Evolutionary conservation across 2,329 filamentous ascomycete genomes (phyloP).

Genomic region (Alternaria viburni): DNA sequence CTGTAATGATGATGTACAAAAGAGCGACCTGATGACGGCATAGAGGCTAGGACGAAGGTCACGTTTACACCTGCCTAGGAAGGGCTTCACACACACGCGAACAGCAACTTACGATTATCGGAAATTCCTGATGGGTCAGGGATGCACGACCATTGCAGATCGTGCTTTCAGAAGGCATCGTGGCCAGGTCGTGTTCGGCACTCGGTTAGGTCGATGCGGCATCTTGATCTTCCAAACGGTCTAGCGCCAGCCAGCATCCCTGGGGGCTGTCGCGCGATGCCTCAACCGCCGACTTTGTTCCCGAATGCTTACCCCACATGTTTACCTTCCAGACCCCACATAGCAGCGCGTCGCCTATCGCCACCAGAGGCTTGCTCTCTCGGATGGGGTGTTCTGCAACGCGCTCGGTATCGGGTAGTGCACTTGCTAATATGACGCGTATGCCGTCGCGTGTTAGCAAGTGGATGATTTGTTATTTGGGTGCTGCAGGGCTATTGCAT

Average conservation of each 20-base stretch:
- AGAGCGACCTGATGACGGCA: neutral
- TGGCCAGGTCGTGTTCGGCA: constrained; percentile 1
- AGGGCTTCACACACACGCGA: neutral
- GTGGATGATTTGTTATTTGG: neutral
- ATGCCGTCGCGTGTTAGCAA: neutral
- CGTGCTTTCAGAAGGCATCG: neutral
- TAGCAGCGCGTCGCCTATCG: neutral
- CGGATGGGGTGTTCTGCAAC: neutral
- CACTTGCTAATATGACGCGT: neutral
- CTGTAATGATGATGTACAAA: neutral
- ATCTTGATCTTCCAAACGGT: neutral
- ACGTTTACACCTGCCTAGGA: neutral
- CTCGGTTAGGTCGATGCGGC: neutral
- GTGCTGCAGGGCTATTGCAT: neutral
- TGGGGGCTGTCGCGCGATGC: neutral
- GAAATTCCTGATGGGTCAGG: neutral
- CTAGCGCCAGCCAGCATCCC: neutral
- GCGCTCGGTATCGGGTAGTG: neutral
- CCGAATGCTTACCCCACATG: constrained; percentile 3
- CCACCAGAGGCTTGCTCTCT: neutral
- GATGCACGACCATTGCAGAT: neutral
- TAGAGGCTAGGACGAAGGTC: neutral
- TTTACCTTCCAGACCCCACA: neutral
- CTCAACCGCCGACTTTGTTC: neutral
- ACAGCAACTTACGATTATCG: neutral